phyloP scores from a whole-genome alignment of 1,284 basidiomycete genomes.

The Trametes polyzona region DNA sequence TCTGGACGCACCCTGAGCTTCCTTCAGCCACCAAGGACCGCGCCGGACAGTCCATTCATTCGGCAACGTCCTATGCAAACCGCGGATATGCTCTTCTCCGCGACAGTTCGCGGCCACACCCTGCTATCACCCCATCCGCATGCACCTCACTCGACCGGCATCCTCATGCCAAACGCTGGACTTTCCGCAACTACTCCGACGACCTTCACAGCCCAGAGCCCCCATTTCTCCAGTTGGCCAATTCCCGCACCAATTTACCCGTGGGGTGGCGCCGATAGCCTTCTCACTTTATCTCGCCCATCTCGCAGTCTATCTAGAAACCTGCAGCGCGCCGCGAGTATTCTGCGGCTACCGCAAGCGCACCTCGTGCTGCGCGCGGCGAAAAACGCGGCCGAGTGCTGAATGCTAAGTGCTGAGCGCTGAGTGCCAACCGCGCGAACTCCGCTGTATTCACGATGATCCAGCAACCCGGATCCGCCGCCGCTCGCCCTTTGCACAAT shows the following conservation, averaged over 20 bases:
- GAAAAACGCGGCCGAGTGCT: neutral
- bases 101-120: neutral
- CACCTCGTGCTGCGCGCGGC: neutral
- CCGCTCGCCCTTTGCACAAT: neutral
- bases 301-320: constrained; percentile 25
- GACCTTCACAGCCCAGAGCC: neutral
- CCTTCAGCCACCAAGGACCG: neutral
- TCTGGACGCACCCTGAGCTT: constrained; percentile 2
- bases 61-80: neutral
- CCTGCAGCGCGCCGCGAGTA: neutral
- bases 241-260: constrained; percentile 4
- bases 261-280: constrained; percentile 20
- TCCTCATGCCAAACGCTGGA: neutral
- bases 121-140: neutral
- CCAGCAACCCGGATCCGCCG: no score
- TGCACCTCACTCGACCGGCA: neutral
- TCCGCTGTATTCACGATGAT: constrained; percentile 5
- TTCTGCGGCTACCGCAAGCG: neutral
- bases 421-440: constrained; percentile 5
- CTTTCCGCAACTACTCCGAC: neutral
- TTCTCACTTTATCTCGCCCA: constrained; percentile 21
- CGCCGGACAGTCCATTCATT: neutral
- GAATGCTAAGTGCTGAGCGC: neutral
- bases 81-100: constrained; percentile 5
- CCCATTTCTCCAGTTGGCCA: neutral